phyloP scores from a whole-genome alignment of 2,329 filamentous ascomycete species.

The Tympanopsis confertula region DNA sequence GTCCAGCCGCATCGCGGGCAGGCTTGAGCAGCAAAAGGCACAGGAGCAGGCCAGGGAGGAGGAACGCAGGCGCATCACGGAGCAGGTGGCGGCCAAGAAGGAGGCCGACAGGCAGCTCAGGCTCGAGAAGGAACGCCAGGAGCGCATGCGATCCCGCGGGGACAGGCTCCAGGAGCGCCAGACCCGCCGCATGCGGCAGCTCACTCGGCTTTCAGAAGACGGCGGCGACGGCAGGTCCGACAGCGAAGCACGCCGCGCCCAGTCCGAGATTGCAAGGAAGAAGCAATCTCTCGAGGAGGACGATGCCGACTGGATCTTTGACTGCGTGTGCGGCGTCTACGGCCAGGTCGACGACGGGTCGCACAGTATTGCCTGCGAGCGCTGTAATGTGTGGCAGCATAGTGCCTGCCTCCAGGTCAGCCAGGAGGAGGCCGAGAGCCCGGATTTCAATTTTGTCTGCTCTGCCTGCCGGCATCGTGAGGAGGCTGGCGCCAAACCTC shows the following conservation, averaged over 20 bases:
- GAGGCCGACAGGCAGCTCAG: conserved; percentile 48
- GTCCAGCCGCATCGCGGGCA: conserved; percentile 77
- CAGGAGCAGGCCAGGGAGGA: conserved; percentile 63
- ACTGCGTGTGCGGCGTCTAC: conserved; percentile 82
- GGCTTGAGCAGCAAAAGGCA: conserved; percentile 65
- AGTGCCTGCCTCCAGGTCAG: conserved; percentile 79
- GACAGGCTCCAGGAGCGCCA: conserved; percentile 79
- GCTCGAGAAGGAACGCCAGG: conserved; percentile 64
- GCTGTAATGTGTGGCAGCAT: conserved; percentile 93
- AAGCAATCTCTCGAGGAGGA: conserved; percentile 64
- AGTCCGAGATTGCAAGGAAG: conserved; percentile 69
- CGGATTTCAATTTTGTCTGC: conserved; percentile 83
- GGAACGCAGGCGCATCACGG: conserved; percentile 50
- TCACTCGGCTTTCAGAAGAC: conserved; percentile 58
- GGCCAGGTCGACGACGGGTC: conserved; percentile 90
- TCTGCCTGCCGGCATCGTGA: conserved; percentile 61
- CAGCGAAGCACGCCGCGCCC: conserved; percentile 68
- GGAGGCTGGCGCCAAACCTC: conserved; percentile 46
- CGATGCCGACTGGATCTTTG: conserved; percentile 85
- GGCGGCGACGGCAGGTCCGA: conserved; percentile 46
- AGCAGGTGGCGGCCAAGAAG: conserved; percentile 55
- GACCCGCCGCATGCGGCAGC: conserved; percentile 64
- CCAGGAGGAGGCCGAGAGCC: conserved; percentile 66
- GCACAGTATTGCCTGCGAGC: conserved; percentile 87
- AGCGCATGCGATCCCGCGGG: conserved; percentile 72